These are phyloP conservation scores for Penicillium parvum DNA, from an alignment of 495 filamentous ascomycete genomes.

Conservation along the genomic window DNA sequence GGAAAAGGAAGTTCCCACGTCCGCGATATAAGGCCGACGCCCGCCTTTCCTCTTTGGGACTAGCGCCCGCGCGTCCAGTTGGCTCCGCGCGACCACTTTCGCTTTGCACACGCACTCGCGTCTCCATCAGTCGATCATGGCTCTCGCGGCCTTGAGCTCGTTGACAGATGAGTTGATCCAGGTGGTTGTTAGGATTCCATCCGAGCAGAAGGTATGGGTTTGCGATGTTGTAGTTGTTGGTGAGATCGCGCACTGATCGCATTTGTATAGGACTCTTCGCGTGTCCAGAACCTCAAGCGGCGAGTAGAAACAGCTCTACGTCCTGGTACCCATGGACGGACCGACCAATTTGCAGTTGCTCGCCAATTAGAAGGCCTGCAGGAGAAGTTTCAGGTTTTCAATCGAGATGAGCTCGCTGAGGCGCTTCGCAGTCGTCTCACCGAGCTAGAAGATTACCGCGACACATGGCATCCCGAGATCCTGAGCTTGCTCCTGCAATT, in stretches of 20 bases:
- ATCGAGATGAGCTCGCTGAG: slow-evolving; percentile 75
- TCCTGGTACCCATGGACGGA: slow-evolving; percentile 61
- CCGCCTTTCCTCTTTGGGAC: slow-evolving; percentile 24
- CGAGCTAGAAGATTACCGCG: slow-evolving; percentile 48
- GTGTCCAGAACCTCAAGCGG: slow-evolving; percentile 25
- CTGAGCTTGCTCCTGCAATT: slow-evolving; percentile 76
- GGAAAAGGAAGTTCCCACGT: slow-evolving; percentile 1
- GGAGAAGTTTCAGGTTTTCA: slow-evolving; percentile 80
- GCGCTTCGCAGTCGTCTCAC: slow-evolving; percentile 61
- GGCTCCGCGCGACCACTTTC: slow-evolving; percentile 9
- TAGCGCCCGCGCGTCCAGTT: slow-evolving; percentile 28
- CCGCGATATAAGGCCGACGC: slow-evolving; percentile 14
- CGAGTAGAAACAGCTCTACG: slow-evolving; percentile 28
- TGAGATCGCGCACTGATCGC: slow-evolving; percentile 44
- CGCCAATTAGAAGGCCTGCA: slow-evolving; percentile 71
- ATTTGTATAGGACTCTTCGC: slow-evolving; percentile 30
- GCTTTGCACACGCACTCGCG: too few relatives aligned
- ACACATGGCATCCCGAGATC: slow-evolving; percentile 69
- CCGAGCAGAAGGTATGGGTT: slow-evolving; percentile 26
- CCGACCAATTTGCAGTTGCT: slow-evolving; percentile 83
- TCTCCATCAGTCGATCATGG: slow-evolving; percentile 40
- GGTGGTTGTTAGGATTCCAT: slow-evolving; percentile 21
- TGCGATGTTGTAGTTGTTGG: background rate
- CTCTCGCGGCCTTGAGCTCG: slow-evolving; percentile 36
- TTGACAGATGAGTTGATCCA: slow-evolving; percentile 38